phyloP scores from a whole-genome alignment of 2,329 filamentous ascomycete genomes.

The Neofusicoccum sp. region DNA sequence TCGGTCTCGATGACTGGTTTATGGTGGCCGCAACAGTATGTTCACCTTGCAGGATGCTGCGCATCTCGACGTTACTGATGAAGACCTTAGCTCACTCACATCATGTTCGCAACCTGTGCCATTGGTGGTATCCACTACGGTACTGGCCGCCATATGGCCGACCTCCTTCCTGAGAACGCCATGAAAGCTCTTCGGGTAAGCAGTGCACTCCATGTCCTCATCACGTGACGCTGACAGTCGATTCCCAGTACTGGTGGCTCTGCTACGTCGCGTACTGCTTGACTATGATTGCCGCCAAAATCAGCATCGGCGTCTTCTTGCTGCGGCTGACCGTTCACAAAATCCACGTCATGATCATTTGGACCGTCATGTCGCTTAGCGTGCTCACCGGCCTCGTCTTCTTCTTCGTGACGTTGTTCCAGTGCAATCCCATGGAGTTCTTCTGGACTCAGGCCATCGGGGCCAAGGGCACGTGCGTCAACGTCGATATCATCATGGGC shows the following conservation, averaged over 20 bases:
- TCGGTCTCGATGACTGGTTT: slow-evolving; percentile 37
- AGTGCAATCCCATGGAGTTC: slow-evolving; percentile 49
- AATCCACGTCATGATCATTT: slow-evolving; percentile 34
- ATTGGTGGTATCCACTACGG: slow-evolving; percentile 17
- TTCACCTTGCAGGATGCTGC: neutral
- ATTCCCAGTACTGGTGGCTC: slow-evolving; percentile 15
- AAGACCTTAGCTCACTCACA: neutral
- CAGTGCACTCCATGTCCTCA: neutral
- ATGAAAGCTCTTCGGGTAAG: slow-evolving; percentile 26
- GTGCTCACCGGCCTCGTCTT: slow-evolving; percentile 39
- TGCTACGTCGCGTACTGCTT: slow-evolving; percentile 18
- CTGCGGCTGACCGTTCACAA: slow-evolving; percentile 4
- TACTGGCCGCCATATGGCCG: slow-evolving; percentile 20
- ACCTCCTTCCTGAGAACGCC: slow-evolving; percentile 25
- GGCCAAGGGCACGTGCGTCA: slow-evolving; percentile 41
- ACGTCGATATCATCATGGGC: slow-evolving; percentile 41
- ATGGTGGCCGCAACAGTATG: slow-evolving; percentile 25
- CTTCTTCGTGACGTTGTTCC: slow-evolving; percentile 51
- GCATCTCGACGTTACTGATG: slow-evolving; percentile 26
- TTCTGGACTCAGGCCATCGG: slow-evolving; percentile 49
- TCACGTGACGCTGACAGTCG: neutral
- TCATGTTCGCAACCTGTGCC: slow-evolving; percentile 16
- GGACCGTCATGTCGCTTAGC: slow-evolving; percentile 34
- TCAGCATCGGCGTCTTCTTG: slow-evolving; percentile 10
- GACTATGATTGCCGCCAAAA: slow-evolving; percentile 17